A percentile compares a stretch with the other conserved stretches of the same genome.
These are phyloP conservation scores for Trichoderma cornu-damae DNA, from an alignment of 2,329 filamentous ascomycete species.

Conservation along the genomic window DNA sequence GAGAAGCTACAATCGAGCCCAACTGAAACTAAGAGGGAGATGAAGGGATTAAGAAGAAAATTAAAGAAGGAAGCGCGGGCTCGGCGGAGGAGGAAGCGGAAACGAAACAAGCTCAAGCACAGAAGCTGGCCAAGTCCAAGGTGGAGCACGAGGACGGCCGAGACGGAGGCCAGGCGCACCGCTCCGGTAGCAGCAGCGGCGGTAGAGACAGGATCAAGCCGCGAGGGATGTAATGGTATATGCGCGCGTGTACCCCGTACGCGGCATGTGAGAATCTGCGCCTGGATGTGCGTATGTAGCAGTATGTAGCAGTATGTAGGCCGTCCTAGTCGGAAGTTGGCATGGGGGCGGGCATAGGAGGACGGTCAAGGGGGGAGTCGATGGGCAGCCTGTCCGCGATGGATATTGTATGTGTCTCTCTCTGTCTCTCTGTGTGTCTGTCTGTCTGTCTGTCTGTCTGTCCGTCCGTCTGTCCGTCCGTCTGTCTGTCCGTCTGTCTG, in stretches of 20 bases:
- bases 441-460: conserved; percentile 6
- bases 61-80: conserved; percentile 13
- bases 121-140: conserved; percentile 15
- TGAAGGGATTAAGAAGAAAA: conserved; percentile 20
- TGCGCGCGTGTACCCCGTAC: conserved; percentile 16
- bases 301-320: neutral
- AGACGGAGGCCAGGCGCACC: conserved; percentile 18
- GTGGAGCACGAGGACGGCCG: conserved; percentile 17
- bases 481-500: neutral
- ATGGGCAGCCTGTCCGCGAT: conserved; percentile 1
- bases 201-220: conserved; percentile 11
- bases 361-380: neutral
- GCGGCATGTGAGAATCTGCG: conserved; percentile 13
- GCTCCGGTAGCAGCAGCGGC: conserved; percentile 14
- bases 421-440: conserved; percentile 1
- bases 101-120: conserved; percentile 17
- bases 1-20: conserved; percentile 50
- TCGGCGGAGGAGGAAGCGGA: conserved; percentile 12
- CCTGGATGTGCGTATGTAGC: conserved; percentile 5
- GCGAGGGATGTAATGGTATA: conserved; percentile 14
- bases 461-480: neutral
- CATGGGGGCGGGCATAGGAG: conserved; percentile 11
- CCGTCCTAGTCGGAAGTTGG: conserved; percentile 13
- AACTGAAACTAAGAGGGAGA: conserved; percentile 38
- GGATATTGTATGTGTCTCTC: conserved; percentile 2